Percentiles rank a stretch among this genome's conserved stretches.
phyloP scores from a whole-genome alignment of 1,284 basidiomycete species.

The Entoloma clypeatum region DNA sequence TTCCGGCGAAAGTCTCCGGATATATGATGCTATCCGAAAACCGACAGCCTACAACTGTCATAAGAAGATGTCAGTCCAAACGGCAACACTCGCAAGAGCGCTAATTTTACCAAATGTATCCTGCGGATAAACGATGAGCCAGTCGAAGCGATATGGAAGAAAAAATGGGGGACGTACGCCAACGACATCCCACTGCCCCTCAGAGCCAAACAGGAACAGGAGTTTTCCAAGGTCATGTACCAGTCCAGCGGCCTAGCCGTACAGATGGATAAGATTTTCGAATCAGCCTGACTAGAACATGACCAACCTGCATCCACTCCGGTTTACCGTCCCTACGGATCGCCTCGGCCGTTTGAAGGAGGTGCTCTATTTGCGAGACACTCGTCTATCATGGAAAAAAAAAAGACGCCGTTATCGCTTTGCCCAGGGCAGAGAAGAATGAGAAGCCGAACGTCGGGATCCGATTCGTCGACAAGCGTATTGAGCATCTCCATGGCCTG shows the following conservation, averaged over 20 bases:
- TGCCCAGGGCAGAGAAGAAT: slow-evolving; percentile 1
- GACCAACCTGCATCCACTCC: slow-evolving; percentile 76
- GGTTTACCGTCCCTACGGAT: slow-evolving; percentile 87
- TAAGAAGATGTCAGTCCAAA: slow-evolving; percentile 9
- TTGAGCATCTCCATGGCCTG: slow-evolving; percentile 89
- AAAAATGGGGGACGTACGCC: slow-evolving; percentile 48
- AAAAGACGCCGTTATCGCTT: slow-evolving; percentile 3
- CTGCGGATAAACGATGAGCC: slow-evolving; percentile 34
- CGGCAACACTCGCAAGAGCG: neutral
- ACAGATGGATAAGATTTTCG: neutral
- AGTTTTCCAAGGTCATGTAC: slow-evolving; percentile 89
- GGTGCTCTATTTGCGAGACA: slow-evolving; percentile 85
- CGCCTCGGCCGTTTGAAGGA: slow-evolving; percentile 89
- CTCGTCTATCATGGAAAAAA: slow-evolving; percentile 47
- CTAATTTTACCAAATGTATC: slow-evolving; percentile 61
- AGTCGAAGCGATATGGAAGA: slow-evolving; percentile 6
- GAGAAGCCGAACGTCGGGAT: slow-evolving; percentile 70
- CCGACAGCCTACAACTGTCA: slow-evolving; percentile 72
- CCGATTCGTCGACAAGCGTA: slow-evolving; percentile 85
- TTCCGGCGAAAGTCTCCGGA: slow-evolving; percentile 77
- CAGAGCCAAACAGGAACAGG: slow-evolving; percentile 74
- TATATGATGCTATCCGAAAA: slow-evolving; percentile 85
- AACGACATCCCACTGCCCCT: slow-evolving; percentile 92
- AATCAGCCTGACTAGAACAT: neutral
- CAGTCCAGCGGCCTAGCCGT: slow-evolving; percentile 65